phyloP scores from a whole-genome alignment of 106 monocot species.

The Cymbidium sinense region DNA sequence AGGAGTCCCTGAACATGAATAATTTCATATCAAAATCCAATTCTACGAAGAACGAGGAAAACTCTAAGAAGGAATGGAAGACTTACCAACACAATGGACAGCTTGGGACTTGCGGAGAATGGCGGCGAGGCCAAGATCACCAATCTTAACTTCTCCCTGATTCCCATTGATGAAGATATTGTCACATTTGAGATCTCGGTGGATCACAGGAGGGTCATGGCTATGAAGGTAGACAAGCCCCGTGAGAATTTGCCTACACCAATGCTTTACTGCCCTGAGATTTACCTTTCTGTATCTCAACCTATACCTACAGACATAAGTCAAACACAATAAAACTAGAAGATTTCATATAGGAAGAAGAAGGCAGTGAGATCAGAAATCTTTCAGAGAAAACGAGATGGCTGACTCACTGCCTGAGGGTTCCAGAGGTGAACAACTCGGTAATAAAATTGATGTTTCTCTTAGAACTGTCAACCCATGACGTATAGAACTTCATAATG shows the following conservation, averaged over 20 bases:
- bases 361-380: not conserved
- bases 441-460: constrained; percentile 90
- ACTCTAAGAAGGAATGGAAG: not conserved
- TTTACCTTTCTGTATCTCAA: constrained; percentile 74
- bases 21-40: not conserved
- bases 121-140: constrained; percentile 93
- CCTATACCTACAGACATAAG: constrained; percentile 51
- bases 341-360: not conserved
- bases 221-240: constrained; percentile 86
- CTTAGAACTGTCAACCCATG: constrained; percentile 60
- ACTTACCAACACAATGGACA: constrained; percentile 75
- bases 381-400: not conserved
- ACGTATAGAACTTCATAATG: constrained; percentile 71
- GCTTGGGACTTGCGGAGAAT: constrained; percentile 86
- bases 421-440: constrained; percentile 97
- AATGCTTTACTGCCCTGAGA: constrained; percentile 87
- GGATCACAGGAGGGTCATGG: constrained; percentile 91
- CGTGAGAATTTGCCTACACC: constrained; percentile 90
- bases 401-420: constrained; percentile 75
- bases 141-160: constrained; percentile 95
- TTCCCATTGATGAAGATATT: constrained; percentile 99
- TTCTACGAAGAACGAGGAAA: not conserved
- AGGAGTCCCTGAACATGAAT: constrained; percentile 51
- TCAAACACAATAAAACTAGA: not conserved
- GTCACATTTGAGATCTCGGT: constrained; percentile 95